Base-by-base conservation (phyloP, 192 early-diverging fungal genomes). In the Umbelopsis sp. region DNA sequence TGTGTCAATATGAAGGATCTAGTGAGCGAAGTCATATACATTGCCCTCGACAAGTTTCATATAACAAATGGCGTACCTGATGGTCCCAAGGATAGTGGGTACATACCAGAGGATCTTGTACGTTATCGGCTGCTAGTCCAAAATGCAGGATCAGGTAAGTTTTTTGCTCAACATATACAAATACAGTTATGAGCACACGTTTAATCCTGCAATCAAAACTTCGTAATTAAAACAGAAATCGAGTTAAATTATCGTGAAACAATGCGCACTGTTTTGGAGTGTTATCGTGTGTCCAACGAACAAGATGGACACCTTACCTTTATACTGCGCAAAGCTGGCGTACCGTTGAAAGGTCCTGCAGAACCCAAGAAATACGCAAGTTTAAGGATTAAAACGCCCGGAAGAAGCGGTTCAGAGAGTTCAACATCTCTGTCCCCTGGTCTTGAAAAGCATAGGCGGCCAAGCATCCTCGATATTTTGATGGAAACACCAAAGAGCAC, bases 31-130 rank as follows among this genome's bases (percentile, higher is more conserved):
- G 82, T 85, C 18, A 78, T 84, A 27, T 75, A 80, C 50, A 72
- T 72, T 61, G 70, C 80, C 0, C 64, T 87, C 3, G 82, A 84
- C 7, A 82, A 78, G 20, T 78, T 87, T 51, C 76, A 72, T 37
- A 79, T 85, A 25, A 69, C 74, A 21, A 68, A 78, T 49, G 84
- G 55, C 12, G 55, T 61, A 7, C 55, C 55, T 61, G 55, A 61
- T 61, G 55, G 55, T 3, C 55, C 55, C 18, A 25, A 61, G 27
- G 55, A 61, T 4, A 61, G 15, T 25, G 55, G 55, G 1, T 61
- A 61, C 25, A 61, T 61, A 35, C 55, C 55, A 1, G 55, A 61
- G 30, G 55, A 61, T 18, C 33, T 61, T 12, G 55, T 61, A 25
- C 21, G 30, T 4, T 61, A 61, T 61, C 55, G 55, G 7, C 25